Evolutionary conservation across 2,329 filamentous ascomycete species (phyloP).

Genomic region (Trichoderma arundinaceum): DNA sequence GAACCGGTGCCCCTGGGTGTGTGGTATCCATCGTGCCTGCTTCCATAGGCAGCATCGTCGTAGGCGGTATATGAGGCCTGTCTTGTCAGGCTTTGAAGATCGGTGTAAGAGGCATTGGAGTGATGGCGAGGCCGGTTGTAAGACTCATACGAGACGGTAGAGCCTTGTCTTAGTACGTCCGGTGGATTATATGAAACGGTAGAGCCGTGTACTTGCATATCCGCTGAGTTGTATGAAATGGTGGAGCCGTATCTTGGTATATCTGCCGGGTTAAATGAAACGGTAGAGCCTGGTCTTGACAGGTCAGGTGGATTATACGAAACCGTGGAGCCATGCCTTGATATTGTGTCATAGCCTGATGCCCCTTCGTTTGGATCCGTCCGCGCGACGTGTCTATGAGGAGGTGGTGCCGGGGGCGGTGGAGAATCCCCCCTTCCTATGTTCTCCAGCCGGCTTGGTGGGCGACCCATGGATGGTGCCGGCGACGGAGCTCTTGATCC

Average conservation of each 20-base stretch:
- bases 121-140: not conserved
- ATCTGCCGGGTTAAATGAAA: constrained; percentile 41
- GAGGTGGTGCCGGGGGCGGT: constrained; percentile 81
- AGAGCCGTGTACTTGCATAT: constrained; percentile 44
- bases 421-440: constrained; percentile 60
- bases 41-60: constrained; percentile 44
- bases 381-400: constrained; percentile 71
- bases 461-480: constrained; percentile 35
- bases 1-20: constrained; percentile 67
- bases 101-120: constrained; percentile 41
- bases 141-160: constrained; percentile 44
- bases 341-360: constrained; percentile 29
- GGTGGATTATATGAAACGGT: constrained; percentile 43
- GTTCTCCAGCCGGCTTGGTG: constrained; percentile 37
- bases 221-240: constrained; percentile 42
- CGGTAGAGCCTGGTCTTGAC: constrained; percentile 46
- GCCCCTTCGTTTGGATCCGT: constrained; percentile 34
- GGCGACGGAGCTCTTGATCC: constrained; percentile 44
- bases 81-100: constrained; percentile 41
- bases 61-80: constrained; percentile 51
- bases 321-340: constrained; percentile 45
- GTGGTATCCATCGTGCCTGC: constrained; percentile 44
- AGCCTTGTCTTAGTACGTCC: constrained; percentile 45
- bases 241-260: constrained; percentile 1
- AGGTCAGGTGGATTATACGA: constrained; percentile 43